These are phyloP conservation scores for Colletotrichum lupini DNA, from an alignment of 2,329 filamentous ascomycete genomes.

Conservation along the genomic window DNA sequence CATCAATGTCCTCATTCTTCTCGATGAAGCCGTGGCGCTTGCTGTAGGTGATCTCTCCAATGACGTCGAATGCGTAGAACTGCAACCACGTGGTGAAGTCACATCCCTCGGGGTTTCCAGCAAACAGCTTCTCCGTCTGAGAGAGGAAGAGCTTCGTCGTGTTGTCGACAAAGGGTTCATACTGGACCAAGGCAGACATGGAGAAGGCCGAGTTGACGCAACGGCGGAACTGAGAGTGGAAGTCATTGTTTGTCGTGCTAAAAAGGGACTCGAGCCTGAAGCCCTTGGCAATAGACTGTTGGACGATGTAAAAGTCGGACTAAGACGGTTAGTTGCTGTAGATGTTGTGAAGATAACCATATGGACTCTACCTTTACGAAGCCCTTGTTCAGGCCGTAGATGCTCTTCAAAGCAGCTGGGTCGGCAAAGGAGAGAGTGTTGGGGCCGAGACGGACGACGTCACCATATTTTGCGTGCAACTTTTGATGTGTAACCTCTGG, in stretches of 20 bases:
- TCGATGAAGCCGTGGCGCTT: slow-evolving; percentile 82
- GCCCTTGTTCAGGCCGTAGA: slow-evolving; percentile 86
- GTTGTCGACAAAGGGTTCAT: slow-evolving; percentile 83
- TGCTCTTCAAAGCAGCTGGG: slow-evolving; percentile 77
- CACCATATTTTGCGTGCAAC: slow-evolving; percentile 78
- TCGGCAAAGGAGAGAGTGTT: slow-evolving; percentile 80
- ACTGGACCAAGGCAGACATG: slow-evolving; percentile 81
- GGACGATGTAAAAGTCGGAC: slow-evolving; percentile 85
- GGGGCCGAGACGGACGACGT: slow-evolving; percentile 80
- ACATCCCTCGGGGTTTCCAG: slow-evolving; percentile 57
- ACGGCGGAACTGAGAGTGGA: slow-evolving; percentile 79
- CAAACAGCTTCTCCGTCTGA: slow-evolving; percentile 68
- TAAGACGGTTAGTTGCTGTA: slow-evolving; percentile 43
- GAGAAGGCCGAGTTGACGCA: slow-evolving; percentile 82
- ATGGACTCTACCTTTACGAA: slow-evolving; percentile 73
- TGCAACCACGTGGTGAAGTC: slow-evolving; percentile 81
- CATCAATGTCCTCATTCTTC: slow-evolving; percentile 78
- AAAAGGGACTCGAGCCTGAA: slow-evolving; percentile 78
- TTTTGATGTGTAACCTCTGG: slow-evolving; percentile 75
- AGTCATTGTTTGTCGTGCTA: slow-evolving; percentile 79
- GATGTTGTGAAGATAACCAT: not conserved
- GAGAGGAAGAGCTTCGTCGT: slow-evolving; percentile 77
- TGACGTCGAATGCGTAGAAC: slow-evolving; percentile 86
- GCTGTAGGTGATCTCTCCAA: slow-evolving; percentile 81
- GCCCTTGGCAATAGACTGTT: slow-evolving; percentile 78